Percentiles rank a stretch among this genome's conserved stretches.
These are phyloP conservation scores for Ormosia semicastrata DNA, from an alignment of 306 rosid species.

Conservation along the genomic window DNA sequence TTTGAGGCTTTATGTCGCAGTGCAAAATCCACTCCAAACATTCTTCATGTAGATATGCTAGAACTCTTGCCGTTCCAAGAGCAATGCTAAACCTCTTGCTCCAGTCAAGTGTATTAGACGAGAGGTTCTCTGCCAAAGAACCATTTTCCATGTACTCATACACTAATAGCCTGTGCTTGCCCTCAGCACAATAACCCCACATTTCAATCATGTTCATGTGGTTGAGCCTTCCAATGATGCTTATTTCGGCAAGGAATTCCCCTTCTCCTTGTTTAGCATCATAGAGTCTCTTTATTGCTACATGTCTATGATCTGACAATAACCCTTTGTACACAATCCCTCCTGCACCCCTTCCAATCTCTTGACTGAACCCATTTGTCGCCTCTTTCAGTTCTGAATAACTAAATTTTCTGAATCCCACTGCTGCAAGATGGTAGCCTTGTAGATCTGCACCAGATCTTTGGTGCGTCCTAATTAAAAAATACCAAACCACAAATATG, in stretches of 20 bases:
- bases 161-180: conserved; percentile 19
- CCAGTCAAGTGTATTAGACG: neutral
- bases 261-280: conserved; percentile 34
- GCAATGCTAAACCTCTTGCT: neutral
- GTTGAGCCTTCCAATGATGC: conserved; percentile 25
- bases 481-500: neutral
- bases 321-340: neutral
- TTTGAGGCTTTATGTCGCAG: neutral
- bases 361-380: too few species aligned
- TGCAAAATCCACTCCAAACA: neutral
- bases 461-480: neutral
- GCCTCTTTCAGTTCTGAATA: too few species aligned
- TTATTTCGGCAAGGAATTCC: conserved; percentile 18
- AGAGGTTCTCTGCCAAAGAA: neutral
- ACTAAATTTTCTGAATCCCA: too few species aligned
- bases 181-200: conserved; percentile 28
- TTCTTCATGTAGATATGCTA: neutral
- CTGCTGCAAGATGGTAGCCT: too few species aligned
- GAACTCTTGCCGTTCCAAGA: neutral
- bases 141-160: conserved; percentile 12
- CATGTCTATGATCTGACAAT: conserved; percentile 31
- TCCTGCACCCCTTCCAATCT: too few species aligned
- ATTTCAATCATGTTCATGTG: conserved; percentile 29
- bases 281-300: conserved; percentile 37
- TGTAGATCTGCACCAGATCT: conserved; percentile 23